Percentiles rank a stretch among this genome's conserved stretches.
phyloP scores from a whole-genome alignment of 208 protist species.

The Jaenimonas drosophilae region DNA sequence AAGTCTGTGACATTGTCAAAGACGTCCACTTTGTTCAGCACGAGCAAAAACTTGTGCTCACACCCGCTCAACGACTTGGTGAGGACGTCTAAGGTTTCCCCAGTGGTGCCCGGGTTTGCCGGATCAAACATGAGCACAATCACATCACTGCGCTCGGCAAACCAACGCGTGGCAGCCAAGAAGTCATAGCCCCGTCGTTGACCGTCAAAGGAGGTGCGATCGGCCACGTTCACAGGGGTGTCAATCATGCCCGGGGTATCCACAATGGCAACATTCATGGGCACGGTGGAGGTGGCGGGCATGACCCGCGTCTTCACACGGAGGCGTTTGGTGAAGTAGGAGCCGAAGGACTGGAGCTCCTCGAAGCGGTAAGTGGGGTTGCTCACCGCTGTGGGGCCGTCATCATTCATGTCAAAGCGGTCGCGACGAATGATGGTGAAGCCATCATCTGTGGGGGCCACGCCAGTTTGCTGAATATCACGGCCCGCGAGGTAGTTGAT shows the following conservation, averaged over 20 bases:
- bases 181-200: constrained; percentile 86
- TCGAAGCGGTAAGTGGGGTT: constrained; percentile 61
- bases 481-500: constrained; percentile 82
- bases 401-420: constrained; percentile 43
- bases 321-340: constrained; percentile 68
- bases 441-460: constrained; percentile 86
- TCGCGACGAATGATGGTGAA: constrained; percentile 81
- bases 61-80: constrained; percentile 72
- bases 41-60: constrained; percentile 85
- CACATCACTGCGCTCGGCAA: constrained; percentile 80
- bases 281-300: constrained; percentile 19
- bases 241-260: constrained; percentile 92
- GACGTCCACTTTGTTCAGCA: constrained; percentile 86
- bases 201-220: constrained; percentile 19
- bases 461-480: constrained; percentile 72
- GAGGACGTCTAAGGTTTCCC: constrained; percentile 88
- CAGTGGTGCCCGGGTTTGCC: constrained; percentile 77
- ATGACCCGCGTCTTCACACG: constrained; percentile 62
- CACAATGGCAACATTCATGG: constrained; percentile 71
- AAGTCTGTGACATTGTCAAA: constrained; percentile 85
- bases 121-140: constrained; percentile 90
- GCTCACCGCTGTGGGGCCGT: constrained; percentile 69
- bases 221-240: constrained; percentile 39
- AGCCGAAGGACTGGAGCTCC: constrained; percentile 67
- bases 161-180: constrained; percentile 70